Base-by-base conservation (phyloP, 73 alveolate species). In the Paramecium biaurelia region DNA sequence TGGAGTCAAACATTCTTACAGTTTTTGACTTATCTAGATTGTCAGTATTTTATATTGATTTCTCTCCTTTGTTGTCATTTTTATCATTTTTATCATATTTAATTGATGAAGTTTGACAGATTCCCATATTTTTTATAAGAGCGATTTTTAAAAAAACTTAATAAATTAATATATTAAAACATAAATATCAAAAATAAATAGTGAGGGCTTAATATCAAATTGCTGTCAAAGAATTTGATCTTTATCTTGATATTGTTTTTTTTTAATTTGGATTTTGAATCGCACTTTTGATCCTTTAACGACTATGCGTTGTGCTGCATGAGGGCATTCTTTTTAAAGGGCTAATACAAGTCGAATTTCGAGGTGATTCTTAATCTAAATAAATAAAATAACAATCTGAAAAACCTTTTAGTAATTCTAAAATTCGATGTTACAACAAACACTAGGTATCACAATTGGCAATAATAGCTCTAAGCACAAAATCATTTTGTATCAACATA, bases 291-390 rank as follows among this genome's bases (percentile, higher is more conserved):
- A 72, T 38, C 58, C 86, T 72, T 63, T 63, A 34, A 49, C 84
- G 7, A 32, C 84, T 63, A 5, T 63, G 24, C 0, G 45, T 32
- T 7, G 84, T 63, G 9, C 84, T 63, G 45, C 49, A 30, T 2
- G 84, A 63, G 2, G 45, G 21, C 84, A 63, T 72, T 72, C 86
- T 30, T 32, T 35, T 72, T 12, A 72, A 14, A 21, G 86, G 86
- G 11, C 86, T 72, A 2, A 35, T 38, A 18, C 58, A 35, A 28
- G 56, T 21, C 32, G 58, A 72, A 72, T 72, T 38, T 72, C 86
- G 26, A 72, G 86, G 86, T 72, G 86, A 72, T 30, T 38, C 86
- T 72, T 72, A 42, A 72, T 72, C 86, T 72, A 28, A 72, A n/a
- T 18, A 37, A 5, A 37, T 15, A 11, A 72, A 72, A 34, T n/a